Conservation (phyloP, 2,329 filamentous ascomycete genomes). For the Diplodia corticola region DNA sequence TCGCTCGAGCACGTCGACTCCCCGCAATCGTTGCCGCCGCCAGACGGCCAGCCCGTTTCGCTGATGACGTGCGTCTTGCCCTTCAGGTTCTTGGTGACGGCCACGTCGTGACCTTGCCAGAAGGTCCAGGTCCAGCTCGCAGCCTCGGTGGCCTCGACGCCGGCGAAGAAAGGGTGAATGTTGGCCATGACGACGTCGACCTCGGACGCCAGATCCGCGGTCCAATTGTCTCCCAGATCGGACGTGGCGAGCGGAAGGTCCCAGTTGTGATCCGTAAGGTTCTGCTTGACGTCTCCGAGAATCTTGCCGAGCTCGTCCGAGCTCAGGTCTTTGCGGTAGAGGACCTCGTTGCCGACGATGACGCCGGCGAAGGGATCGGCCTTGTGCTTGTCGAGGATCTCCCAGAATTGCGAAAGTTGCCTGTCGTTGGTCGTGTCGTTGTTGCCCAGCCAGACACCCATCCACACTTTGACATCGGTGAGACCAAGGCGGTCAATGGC, state of each 20-base stretch:
- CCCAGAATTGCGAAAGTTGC: slow-evolving; percentile 81
- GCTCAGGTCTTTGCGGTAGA: slow-evolving; percentile 67
- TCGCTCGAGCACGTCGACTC: slow-evolving; percentile 57
- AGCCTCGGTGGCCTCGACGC: slow-evolving; percentile 66
- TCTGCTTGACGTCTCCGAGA: slow-evolving; percentile 67
- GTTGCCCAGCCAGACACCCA: slow-evolving; percentile 88
- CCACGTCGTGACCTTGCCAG: slow-evolving; percentile 70
- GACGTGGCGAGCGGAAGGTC: slow-evolving; percentile 79
- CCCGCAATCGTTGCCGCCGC: slow-evolving; percentile 78
- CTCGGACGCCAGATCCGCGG: slow-evolving; percentile 62
- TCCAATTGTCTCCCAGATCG: slow-evolving; percentile 89
- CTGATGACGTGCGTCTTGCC: slow-evolving; percentile 73
- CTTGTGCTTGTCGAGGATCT: slow-evolving; percentile 71
- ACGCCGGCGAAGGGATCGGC: slow-evolving; percentile 60
- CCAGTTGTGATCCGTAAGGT: slow-evolving; percentile 63
- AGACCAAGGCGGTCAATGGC: slow-evolving; percentile 74
- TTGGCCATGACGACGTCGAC: slow-evolving; percentile 95
- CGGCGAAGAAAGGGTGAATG: slow-evolving; percentile 93
- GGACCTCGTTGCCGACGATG: slow-evolving; percentile 64
- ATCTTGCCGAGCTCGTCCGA: slow-evolving; percentile 62
- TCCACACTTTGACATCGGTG: slow-evolving; percentile 81
- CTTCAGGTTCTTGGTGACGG: slow-evolving; percentile 59
- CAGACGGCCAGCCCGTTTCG: slow-evolving; percentile 88
- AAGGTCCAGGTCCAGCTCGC: slow-evolving; percentile 81
- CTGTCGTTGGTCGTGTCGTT: slow-evolving; percentile 82